Evolutionary conservation across 331 rosid genomes (phyloP).

Genomic region (Quercus phellos): DNA sequence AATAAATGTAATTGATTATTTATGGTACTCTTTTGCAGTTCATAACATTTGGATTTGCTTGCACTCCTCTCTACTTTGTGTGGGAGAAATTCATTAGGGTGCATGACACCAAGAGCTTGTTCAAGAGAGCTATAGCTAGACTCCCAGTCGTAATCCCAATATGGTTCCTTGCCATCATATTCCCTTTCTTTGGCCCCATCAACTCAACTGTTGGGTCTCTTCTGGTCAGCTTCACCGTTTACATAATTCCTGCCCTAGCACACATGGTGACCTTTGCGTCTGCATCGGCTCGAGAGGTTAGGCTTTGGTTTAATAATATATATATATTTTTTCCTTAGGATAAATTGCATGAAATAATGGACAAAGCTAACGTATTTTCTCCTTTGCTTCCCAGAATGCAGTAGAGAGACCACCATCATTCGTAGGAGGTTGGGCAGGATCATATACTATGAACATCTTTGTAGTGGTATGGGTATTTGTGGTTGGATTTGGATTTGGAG

Average conservation of each 20-base stretch:
- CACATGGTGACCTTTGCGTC: conserved; percentile 94
- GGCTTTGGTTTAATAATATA: not conserved
- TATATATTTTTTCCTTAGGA: not conserved
- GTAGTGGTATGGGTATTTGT: conserved; percentile 93
- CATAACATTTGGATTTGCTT: conserved; percentile 97
- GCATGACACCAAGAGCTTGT: conserved; percentile 80
- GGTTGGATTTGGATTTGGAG: conserved; percentile 97
- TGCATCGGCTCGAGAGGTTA: conserved; percentile 76
- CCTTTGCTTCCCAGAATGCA: conserved; percentile 59
- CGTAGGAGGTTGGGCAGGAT: conserved; percentile 89
- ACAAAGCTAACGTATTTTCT: not conserved
- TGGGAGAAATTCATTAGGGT: conserved; percentile 90
- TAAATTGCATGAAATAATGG: too few relatives aligned
- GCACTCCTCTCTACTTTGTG: conserved; percentile 95
- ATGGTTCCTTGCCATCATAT: conserved; percentile 91
- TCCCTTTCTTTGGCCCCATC: conserved; percentile 98
- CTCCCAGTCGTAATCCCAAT: conserved; percentile 96
- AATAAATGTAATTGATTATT: not conserved
- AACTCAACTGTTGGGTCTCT: conserved; percentile 97
- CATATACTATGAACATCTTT: conserved; percentile 62
- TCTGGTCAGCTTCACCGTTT: conserved; percentile 95
- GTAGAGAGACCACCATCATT: conserved; percentile 82
- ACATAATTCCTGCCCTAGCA: conserved; percentile 96
- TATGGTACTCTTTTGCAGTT: conserved; percentile 47
- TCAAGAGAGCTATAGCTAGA: conserved; percentile 73